These are phyloP conservation scores for Exophiala viscosa DNA, from an alignment of 2,329 filamentous ascomycete genomes.

Conservation along the genomic window DNA sequence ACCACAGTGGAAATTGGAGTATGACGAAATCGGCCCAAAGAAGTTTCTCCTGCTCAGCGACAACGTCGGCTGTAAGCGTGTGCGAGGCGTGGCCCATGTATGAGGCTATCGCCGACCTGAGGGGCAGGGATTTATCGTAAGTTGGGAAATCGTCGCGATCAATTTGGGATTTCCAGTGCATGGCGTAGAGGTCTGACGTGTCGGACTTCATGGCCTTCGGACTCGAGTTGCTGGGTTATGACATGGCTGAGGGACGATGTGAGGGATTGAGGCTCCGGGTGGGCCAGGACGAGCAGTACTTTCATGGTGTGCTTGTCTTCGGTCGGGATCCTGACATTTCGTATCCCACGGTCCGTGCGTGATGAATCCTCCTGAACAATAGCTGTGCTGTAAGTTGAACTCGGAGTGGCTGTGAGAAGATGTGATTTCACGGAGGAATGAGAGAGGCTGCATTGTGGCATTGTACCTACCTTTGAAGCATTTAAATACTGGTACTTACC, in stretches of 20 bases:
- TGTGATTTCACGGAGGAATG: no score
- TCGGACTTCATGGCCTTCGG: constrained; percentile 3
- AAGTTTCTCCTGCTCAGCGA: constrained; percentile 3
- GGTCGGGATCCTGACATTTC: no score
- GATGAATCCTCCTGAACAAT: not conserved
- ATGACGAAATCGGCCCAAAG: constrained; percentile 3
- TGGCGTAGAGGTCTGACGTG: constrained; percentile 5
- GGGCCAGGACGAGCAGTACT: constrained; percentile 4
- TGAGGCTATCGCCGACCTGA: not conserved
- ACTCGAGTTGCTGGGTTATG: not conserved
- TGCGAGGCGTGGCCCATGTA: not conserved
- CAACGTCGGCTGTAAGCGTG: not conserved
- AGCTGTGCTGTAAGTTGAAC: no score
- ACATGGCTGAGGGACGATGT: not conserved
- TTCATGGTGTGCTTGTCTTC: constrained; percentile 1
- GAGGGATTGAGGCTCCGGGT: constrained; percentile 3
- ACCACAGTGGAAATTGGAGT: constrained; percentile 5
- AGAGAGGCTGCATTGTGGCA: no score
- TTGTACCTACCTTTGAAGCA: no score
- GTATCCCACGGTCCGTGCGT: no score
- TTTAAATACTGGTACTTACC: no score
- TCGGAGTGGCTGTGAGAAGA: no score
- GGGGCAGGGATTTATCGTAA: not conserved
- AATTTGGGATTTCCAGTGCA: constrained; percentile 2
- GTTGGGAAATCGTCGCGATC: constrained; percentile 5